Evolutionary conservation across 2,329 filamentous ascomycete species (phyloP).

Genomic region (Fusarium agapanthi): DNA sequence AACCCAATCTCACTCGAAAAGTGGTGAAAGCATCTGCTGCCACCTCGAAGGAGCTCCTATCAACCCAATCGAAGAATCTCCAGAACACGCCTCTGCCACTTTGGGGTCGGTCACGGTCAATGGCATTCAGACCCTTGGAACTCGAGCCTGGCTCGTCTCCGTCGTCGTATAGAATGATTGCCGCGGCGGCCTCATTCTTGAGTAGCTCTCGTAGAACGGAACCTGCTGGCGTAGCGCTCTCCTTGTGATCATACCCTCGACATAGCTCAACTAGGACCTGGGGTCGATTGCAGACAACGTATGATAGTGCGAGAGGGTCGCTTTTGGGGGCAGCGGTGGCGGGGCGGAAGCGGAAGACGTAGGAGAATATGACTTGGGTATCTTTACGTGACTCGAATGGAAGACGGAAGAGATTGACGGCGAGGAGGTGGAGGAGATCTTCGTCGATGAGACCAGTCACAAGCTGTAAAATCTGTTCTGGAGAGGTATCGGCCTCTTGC

Average conservation of each 20-base stretch:
- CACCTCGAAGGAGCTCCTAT: constrained; percentile 95
- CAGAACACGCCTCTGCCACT: constrained; percentile 90
- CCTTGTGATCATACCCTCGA: constrained; percentile 86
- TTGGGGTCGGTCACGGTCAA: constrained; percentile 79
- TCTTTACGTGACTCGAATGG: constrained; percentile 98
- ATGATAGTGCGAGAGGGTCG: constrained; percentile 86
- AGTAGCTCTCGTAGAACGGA: constrained; percentile 87
- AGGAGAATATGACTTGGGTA: constrained; percentile 93
- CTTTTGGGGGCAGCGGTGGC: constrained; percentile 70
- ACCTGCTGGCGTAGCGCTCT: constrained; percentile 91
- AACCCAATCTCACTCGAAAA: constrained; percentile 74
- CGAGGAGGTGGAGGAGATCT: constrained; percentile 86
- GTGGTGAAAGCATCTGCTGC: constrained; percentile 98
- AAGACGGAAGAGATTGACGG: constrained; percentile 81
- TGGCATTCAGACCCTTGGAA: constrained; percentile 77
- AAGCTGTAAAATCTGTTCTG: constrained; percentile 87
- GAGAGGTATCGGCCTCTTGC: constrained; percentile 83
- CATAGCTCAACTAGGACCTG: constrained; percentile 90
- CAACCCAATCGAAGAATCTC: constrained; percentile 97
- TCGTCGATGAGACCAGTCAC: constrained; percentile 87
- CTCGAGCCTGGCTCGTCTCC: constrained; percentile 75
- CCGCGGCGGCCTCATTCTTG: constrained; percentile 90
- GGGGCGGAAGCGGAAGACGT: constrained; percentile 89
- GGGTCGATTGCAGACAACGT: constrained; percentile 85
- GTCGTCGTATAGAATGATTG: constrained; percentile 92